Percentiles rank a stretch among this genome's conserved stretches.
Evolutionary conservation across 805 yeast genomes (phyloP).

Genomic region (Peterozyma toletana): DNA sequence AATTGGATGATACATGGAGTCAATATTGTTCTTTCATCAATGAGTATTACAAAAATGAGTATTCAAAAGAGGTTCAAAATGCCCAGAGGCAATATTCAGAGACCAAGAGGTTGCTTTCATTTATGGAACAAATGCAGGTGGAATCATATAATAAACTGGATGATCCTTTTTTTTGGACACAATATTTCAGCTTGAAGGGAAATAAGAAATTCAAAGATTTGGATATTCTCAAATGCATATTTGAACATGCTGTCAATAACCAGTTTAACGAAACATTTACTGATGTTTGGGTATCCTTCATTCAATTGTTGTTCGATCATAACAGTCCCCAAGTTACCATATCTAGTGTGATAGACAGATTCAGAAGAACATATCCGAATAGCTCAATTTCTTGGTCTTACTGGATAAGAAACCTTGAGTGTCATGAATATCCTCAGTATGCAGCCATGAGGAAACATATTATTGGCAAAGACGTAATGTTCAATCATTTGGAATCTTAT

Average conservation of each 20-base stretch:
- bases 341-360: not conserved
- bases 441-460: not conserved
- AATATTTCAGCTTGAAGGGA: slow-evolving; percentile 23
- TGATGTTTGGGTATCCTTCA: slow-evolving; percentile 22
- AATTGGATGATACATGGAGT: slow-evolving; percentile 31
- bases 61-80: slow-evolving; percentile 26
- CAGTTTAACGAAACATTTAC: slow-evolving; percentile 11
- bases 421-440: slow-evolving; percentile 7
- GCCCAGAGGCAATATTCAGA: slow-evolving; percentile 25
- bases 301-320: too few relatives aligned
- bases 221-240: slow-evolving; percentile 14
- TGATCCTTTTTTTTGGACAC: slow-evolving; percentile 20
- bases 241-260: slow-evolving; percentile 22
- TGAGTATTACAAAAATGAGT: slow-evolving; percentile 17
- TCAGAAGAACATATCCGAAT: slow-evolving; percentile 12
- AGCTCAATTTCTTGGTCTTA: slow-evolving; percentile 22
- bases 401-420: slow-evolving; percentile 14
- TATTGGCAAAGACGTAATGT: not conserved
- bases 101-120: slow-evolving; percentile 21
- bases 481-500: slow-evolving; percentile 9
- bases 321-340: not conserved
- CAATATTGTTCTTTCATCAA: slow-evolving; percentile 34
- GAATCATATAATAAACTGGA: not conserved
- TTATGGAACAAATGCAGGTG: slow-evolving; percentile 21
- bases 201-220: slow-evolving; percentile 12